Evolutionary conservation across 345 rosid species (phyloP).

Genomic region (Hevea brasiliensis): DNA sequence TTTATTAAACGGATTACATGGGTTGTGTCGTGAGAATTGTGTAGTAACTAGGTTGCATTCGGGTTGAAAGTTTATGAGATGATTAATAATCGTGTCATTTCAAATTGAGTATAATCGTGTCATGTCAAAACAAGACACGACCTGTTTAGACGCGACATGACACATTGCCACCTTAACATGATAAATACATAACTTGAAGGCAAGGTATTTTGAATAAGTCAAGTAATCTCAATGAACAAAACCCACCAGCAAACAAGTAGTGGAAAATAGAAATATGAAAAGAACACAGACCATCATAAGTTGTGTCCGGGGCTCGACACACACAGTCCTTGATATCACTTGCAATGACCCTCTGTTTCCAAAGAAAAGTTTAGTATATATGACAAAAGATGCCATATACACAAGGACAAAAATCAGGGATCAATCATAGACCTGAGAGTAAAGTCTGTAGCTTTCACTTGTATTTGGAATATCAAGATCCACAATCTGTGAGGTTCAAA

Average conservation of each 20-base stretch:
- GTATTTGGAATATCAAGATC: conserved; percentile 82
- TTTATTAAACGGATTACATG: too few species aligned
- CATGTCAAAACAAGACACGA: too few species aligned
- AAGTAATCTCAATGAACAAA: neutral
- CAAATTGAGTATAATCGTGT: too few species aligned
- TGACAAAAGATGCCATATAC: conserved; percentile 3
- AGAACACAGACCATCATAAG: conserved; percentile 73
- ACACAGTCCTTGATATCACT: conserved; percentile 97
- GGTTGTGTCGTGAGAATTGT: too few species aligned
- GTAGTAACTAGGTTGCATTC: too few species aligned
- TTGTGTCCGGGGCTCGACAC: conserved; percentile 96
- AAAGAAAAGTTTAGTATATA: conserved; percentile 26
- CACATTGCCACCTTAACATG: too few species aligned
- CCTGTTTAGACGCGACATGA: too few species aligned
- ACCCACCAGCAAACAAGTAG: conserved; percentile 1
- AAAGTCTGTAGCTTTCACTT: conserved; percentile 87
- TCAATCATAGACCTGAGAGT: conserved; percentile 68
- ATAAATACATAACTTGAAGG: neutral
- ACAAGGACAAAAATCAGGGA: conserved; percentile 10
- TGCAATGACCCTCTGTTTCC: conserved; percentile 79
- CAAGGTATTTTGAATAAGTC: neutral
- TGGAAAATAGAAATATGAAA: conserved; percentile 10
- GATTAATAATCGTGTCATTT: too few species aligned
- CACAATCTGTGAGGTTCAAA: conserved; percentile 51
- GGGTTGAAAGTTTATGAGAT: too few species aligned